Evolutionary conservation across 352 stramenopile genomes (phyloP).

Genomic region (Phytophthora fragariae): DNA sequence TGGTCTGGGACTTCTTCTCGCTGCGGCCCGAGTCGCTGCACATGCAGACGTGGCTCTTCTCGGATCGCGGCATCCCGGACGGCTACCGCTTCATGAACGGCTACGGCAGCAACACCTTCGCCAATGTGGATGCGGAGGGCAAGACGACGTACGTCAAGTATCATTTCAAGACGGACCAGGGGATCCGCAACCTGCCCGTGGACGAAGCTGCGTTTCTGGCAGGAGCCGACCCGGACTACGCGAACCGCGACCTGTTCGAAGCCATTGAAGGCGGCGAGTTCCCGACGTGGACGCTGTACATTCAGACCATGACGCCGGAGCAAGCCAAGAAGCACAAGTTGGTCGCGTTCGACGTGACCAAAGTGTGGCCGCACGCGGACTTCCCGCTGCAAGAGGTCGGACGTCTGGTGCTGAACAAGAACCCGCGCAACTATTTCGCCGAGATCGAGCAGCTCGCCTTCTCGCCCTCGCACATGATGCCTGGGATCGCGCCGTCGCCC

Average conservation of each 20-base stretch:
- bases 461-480: slow-evolving; percentile 86
- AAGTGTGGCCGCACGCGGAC: slow-evolving; percentile 87
- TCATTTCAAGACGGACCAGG: slow-evolving; percentile 91
- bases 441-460: slow-evolving; percentile 93
- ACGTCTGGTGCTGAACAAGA: slow-evolving; percentile 84
- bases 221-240: slow-evolving; percentile 80
- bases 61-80: slow-evolving; percentile 83
- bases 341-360: slow-evolving; percentile 92
- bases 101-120: slow-evolving; percentile 92
- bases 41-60: slow-evolving; percentile 86
- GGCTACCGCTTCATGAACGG: slow-evolving; percentile 90
- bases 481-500: slow-evolving; percentile 86
- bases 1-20: slow-evolving; percentile 91
- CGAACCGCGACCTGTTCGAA: slow-evolving; percentile 89
- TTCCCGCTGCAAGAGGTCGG: slow-evolving; percentile 87
- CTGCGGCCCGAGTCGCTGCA: slow-evolving; percentile 86
- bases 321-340: slow-evolving; percentile 65
- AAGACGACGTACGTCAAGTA: slow-evolving; percentile 89
- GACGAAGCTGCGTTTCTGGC: slow-evolving; percentile 70
- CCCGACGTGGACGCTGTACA: slow-evolving; percentile 82
- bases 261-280: slow-evolving; percentile 74
- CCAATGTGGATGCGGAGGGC: slow-evolving; percentile 74
- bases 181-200: slow-evolving; percentile 76
- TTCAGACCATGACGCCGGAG: slow-evolving; percentile 89
- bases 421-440: slow-evolving; percentile 91